phyloP scores from a whole-genome alignment of 2,329 filamentous ascomycete genomes.

The Aspergillus proliferans region DNA sequence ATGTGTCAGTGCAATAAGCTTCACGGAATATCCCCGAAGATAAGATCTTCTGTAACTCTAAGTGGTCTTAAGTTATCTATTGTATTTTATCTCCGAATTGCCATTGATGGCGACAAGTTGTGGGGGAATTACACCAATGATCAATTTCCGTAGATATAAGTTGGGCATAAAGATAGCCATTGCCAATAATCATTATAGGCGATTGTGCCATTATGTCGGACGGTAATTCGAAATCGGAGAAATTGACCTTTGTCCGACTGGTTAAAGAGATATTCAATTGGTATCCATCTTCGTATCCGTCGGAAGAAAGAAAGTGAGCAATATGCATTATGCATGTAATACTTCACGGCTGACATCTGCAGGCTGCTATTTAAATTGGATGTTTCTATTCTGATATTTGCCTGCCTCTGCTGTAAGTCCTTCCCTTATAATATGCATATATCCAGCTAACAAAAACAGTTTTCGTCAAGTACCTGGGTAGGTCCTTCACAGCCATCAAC shows the following conservation, averaged over 20 bases:
- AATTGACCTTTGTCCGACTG: slow-evolving; percentile 10
- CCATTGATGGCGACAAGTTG: slow-evolving; percentile 12
- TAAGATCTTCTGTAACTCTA: not conserved
- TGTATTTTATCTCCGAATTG: not conserved
- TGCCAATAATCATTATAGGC: not conserved
- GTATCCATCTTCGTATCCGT: slow-evolving; percentile 25
- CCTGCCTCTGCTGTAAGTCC: slow-evolving; percentile 26
- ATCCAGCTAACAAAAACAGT: slow-evolving; percentile 11
- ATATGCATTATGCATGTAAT: not conserved
- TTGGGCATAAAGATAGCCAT: not conserved
- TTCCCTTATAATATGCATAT: not conserved
- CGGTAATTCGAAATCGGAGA: slow-evolving; percentile 2
- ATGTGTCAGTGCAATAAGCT: slow-evolving; percentile 9
- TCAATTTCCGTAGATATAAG: not conserved
- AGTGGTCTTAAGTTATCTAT: not conserved
- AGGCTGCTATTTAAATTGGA: slow-evolving; percentile 28
- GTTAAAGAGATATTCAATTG: slow-evolving; percentile 30
- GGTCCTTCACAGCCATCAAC: not conserved
- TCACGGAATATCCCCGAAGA: slow-evolving; percentile 7
- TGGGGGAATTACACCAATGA: slow-evolving; percentile 11
- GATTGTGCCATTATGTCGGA: slow-evolving; percentile 12
- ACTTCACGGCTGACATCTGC: slow-evolving; percentile 1
- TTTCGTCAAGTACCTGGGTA: slow-evolving; percentile 24
- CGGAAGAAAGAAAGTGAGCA: slow-evolving; percentile 23
- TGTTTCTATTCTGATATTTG: slow-evolving; percentile 25